phyloP scores from a whole-genome alignment of 352 stramenopile species.

The Globisporangium barbulae region DNA sequence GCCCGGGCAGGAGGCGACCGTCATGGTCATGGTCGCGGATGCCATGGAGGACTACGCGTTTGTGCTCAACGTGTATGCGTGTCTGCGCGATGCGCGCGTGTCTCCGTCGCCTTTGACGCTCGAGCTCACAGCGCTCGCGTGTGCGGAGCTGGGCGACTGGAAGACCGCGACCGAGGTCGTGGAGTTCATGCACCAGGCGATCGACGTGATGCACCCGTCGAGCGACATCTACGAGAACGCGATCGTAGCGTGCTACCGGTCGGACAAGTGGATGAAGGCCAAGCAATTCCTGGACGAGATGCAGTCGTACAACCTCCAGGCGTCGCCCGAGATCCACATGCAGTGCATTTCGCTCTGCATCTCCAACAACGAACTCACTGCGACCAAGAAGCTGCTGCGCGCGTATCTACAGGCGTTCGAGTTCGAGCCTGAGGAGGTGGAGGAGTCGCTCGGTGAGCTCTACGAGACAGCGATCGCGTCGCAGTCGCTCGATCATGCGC shows the following conservation, averaged over 20 bases:
- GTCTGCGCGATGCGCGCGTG: slow-evolving; percentile 49
- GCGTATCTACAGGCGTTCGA: slow-evolving; percentile 40
- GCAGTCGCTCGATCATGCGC: slow-evolving; percentile 44
- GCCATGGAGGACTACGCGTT: slow-evolving; percentile 52
- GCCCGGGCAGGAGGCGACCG: slow-evolving; percentile 66
- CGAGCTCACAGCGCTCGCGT: slow-evolving; percentile 58
- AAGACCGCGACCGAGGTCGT: slow-evolving; percentile 55
- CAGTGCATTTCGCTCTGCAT: slow-evolving; percentile 53
- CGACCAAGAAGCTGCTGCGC: slow-evolving; percentile 39
- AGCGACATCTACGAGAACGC: slow-evolving; percentile 71
- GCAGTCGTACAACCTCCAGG: slow-evolving; percentile 44
- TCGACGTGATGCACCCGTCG: slow-evolving; percentile 71
- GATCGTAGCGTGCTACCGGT: slow-evolving; percentile 46
- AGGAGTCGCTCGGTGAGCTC: slow-evolving; percentile 35
- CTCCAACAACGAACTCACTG: slow-evolving; percentile 45
- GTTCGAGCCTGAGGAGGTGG: slow-evolving; percentile 33
- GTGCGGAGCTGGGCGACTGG: slow-evolving; percentile 51
- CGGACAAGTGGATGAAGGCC: slow-evolving; percentile 62
- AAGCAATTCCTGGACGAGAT: slow-evolving; percentile 73
- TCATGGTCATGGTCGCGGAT: slow-evolving; percentile 78
- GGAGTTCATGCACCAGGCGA: slow-evolving; percentile 61
- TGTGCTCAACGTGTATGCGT: slow-evolving; percentile 57
- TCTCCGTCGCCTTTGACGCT: slow-evolving; percentile 66
- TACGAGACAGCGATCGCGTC: slow-evolving; percentile 40
- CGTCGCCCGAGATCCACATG: slow-evolving; percentile 47